These are phyloP conservation scores for Salix suchowensis DNA, from an alignment of 345 rosid species.

Conservation along the genomic window DNA sequence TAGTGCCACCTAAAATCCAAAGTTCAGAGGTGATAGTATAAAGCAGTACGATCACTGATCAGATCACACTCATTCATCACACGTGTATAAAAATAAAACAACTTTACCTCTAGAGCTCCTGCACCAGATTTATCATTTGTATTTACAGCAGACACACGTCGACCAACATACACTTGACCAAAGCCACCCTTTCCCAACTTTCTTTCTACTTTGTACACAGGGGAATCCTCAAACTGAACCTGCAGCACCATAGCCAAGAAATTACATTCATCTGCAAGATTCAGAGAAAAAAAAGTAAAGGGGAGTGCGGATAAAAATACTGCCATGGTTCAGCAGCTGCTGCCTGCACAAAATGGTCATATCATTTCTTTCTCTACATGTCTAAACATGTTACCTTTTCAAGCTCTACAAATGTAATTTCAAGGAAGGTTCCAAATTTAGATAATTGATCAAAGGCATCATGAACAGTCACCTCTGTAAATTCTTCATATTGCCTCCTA, in stretches of 20 bases:
- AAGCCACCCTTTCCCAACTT: slow-evolving; percentile 98
- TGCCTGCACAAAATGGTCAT: neutral
- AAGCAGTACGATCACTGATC: neutral
- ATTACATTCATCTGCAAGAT: neutral
- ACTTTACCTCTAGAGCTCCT: slow-evolving; percentile 59
- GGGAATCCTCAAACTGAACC: slow-evolving; percentile 94
- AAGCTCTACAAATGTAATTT: neutral
- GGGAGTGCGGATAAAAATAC: neutral
- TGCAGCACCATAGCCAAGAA: slow-evolving; percentile 21
- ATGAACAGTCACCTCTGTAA: neutral
- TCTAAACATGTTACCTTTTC: neutral
- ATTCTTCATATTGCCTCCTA: neutral
- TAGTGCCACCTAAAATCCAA: slow-evolving; percentile 72
- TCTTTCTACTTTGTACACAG: slow-evolving; percentile 71
- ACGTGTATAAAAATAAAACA: neutral
- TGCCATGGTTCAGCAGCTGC: neutral
- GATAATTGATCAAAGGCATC: neutral
- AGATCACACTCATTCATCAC: neutral
- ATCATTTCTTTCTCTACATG: neutral
- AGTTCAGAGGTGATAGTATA: neutral
- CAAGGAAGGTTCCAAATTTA: neutral
- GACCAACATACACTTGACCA: slow-evolving; percentile 96
- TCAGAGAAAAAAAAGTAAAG: neutral
- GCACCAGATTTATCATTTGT: slow-evolving; percentile 59
- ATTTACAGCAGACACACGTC: slow-evolving; percentile 66